Evolutionary conservation across 2,329 filamentous ascomycete genomes (phyloP).

Genomic region (Venturia aucupariae): DNA sequence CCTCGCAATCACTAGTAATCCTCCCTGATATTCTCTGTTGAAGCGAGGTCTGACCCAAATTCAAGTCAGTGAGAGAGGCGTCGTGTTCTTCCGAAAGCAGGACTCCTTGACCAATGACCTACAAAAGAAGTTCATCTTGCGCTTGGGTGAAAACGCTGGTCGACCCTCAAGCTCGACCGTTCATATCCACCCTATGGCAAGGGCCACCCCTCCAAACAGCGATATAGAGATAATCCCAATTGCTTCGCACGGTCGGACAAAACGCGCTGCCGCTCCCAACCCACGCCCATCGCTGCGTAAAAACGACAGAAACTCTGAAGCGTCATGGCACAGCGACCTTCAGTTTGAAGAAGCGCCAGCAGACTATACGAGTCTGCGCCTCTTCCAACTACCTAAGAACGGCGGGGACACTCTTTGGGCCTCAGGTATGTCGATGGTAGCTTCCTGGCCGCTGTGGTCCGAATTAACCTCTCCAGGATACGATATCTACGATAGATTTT

Average conservation of each 20-base stretch:
- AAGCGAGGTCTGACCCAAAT: constrained; percentile 3
- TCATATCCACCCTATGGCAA: constrained; percentile 52
- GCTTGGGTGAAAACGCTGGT: constrained; percentile 50
- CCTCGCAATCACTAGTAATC: constrained; percentile 45
- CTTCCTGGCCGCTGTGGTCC: constrained; percentile 28
- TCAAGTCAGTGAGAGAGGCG: constrained; percentile 56
- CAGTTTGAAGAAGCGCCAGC: constrained; percentile 54
- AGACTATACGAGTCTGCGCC: constrained; percentile 53
- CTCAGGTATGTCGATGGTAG: constrained; percentile 33
- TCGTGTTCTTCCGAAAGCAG: constrained; percentile 62
- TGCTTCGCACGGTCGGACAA: constrained; percentile 46
- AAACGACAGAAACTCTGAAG: constrained; percentile 27
- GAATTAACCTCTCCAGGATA: constrained; percentile 28
- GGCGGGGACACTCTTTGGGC: constrained; percentile 57
- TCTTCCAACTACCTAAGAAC: constrained; percentile 46
- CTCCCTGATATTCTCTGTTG: neutral
- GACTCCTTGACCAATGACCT: constrained; percentile 51
- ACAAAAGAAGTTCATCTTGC: constrained; percentile 55
- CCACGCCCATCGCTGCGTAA: constrained; percentile 19
- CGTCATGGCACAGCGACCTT: constrained; percentile 49
- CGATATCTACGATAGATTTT: constrained; percentile 57
- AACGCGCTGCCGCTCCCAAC: constrained; percentile 18
- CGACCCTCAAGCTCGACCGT: constrained; percentile 48
- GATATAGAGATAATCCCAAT: constrained; percentile 58
- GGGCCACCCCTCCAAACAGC: constrained; percentile 41